Evolutionary conservation across 306 rosid genomes (phyloP).

Genomic region (Gastrolobium villosum): DNA sequence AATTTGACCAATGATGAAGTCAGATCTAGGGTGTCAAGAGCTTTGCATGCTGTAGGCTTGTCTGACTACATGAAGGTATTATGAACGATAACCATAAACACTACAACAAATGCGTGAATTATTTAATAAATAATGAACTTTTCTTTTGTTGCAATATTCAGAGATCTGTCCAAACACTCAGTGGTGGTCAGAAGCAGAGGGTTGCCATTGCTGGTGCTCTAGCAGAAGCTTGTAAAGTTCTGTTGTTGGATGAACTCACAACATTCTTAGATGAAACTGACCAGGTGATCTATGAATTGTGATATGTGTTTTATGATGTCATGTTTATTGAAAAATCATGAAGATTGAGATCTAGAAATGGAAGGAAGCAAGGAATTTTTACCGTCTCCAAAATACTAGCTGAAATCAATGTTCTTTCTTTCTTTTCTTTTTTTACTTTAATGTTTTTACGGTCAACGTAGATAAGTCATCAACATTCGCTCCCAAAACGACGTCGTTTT

Average conservation of each 20-base stretch:
- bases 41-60: constrained; percentile 77
- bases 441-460: too few relatives aligned
- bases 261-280: constrained; percentile 87
- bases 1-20: constrained; percentile 71
- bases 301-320: constrained; percentile 9
- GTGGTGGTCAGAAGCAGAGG: constrained; percentile 96
- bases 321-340: neutral
- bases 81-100: constrained; percentile 17
- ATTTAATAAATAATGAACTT: constrained; percentile 26
- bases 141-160: constrained; percentile 49
- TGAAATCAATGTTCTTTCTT: neutral
- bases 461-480: too few relatives aligned
- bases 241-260: constrained; percentile 86
- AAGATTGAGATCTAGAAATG: constrained; percentile 31
- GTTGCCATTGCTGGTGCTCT: constrained; percentile 94
- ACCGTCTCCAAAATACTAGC: neutral
- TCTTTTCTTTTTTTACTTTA: neutral
- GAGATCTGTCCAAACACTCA: constrained; percentile 91
- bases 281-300: constrained; percentile 64
- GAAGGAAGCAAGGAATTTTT: constrained; percentile 14
- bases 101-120: constrained; percentile 26
- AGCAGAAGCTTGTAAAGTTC: constrained; percentile 88
- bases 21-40: constrained; percentile 71
- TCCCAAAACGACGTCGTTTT: too few relatives aligned
- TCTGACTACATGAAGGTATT: constrained; percentile 76